These are phyloP conservation scores for Hamiltosporidium magnivora DNA, from an alignment of 371 early-diverging fungal genomes.

Conservation along the genomic window DNA sequence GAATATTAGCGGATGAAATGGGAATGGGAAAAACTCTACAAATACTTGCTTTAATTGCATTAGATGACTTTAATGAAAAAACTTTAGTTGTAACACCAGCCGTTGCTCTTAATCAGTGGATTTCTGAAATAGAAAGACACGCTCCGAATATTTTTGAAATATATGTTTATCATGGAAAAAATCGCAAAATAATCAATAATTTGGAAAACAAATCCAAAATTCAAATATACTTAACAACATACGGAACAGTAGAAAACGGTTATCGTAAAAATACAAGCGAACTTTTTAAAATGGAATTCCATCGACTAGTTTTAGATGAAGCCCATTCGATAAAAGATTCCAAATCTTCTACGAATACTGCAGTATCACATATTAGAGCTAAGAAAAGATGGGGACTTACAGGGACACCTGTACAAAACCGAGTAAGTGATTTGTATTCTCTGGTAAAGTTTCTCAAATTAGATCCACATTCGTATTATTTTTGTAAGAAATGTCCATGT, in stretches of 20 bases:
- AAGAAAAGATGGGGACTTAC: constrained; percentile 66
- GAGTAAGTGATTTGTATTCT: constrained; percentile 70
- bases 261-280: constrained; percentile 42
- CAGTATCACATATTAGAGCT: constrained; percentile 60
- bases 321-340: constrained; percentile 81
- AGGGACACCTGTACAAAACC: constrained; percentile 84
- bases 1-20: constrained; percentile 56
- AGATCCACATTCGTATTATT: constrained; percentile 68
- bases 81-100: constrained; percentile 12
- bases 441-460: constrained; percentile 78
- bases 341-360: constrained; percentile 61
- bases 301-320: constrained; percentile 77
- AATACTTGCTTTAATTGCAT: constrained; percentile 26
- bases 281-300: constrained; percentile 55
- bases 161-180: constrained; percentile 1
- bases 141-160: constrained; percentile 1
- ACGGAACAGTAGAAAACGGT: constrained; percentile 53
- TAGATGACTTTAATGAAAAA: neutral
- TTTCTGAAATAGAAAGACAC: constrained; percentile 9
- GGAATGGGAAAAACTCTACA: constrained; percentile 57
- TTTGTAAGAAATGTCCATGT: constrained; percentile 70
- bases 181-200: neutral
- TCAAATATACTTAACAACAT: constrained; percentile 51
- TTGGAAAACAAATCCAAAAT: constrained; percentile 29
- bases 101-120: constrained; percentile 8